These are phyloP conservation scores for Candida sanyaensis DNA, from an alignment of 1,139 yeast genomes.

Conservation along the genomic window DNA sequence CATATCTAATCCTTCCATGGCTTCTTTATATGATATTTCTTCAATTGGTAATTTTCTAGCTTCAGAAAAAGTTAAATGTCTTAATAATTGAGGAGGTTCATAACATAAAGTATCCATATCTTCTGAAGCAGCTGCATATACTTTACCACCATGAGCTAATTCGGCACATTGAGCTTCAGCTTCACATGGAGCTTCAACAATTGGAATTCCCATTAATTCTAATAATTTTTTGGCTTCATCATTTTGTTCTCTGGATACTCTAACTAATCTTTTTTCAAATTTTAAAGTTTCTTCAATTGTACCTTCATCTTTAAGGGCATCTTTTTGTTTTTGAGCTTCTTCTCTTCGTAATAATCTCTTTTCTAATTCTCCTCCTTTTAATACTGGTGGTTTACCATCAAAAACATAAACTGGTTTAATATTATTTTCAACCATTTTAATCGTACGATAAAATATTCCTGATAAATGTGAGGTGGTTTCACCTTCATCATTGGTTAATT, in stretches of 20 bases:
- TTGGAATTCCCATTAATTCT: conserved; percentile 92
- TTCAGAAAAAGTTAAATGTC: conserved; percentile 93
- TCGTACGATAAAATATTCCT: conserved; percentile 94
- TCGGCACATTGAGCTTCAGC: conserved; percentile 99
- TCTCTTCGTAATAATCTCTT: conserved; percentile 81
- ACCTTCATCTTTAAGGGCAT: conserved; percentile 76
- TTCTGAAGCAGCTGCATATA: conserved; percentile 96
- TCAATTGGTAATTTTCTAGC: conserved; percentile 91
- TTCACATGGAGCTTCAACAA: conserved; percentile 91
- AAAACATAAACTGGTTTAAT: conserved; percentile 95
- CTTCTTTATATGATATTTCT: conserved; percentile 70
- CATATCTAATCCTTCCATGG: conserved; percentile 75
- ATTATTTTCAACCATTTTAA: conserved; percentile 85
- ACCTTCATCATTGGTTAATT: conserved; percentile 82
- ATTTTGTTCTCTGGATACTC: conserved; percentile 86
- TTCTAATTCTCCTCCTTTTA: conserved; percentile 91
- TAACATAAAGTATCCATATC: conserved; percentile 99
- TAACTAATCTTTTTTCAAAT: conserved; percentile 84
- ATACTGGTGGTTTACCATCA: conserved; percentile 92
- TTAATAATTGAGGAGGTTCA: conserved; percentile 75
- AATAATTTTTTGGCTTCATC: conserved; percentile 87
- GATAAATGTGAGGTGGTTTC: conserved; percentile 94
- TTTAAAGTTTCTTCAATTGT: conserved; percentile 74
- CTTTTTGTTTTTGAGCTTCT: conserved; percentile 77
- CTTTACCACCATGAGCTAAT: conserved; percentile 82